phyloP scores from a whole-genome alignment of 108 stramenopile species.

The Schizochytrium sp. region DNA sequence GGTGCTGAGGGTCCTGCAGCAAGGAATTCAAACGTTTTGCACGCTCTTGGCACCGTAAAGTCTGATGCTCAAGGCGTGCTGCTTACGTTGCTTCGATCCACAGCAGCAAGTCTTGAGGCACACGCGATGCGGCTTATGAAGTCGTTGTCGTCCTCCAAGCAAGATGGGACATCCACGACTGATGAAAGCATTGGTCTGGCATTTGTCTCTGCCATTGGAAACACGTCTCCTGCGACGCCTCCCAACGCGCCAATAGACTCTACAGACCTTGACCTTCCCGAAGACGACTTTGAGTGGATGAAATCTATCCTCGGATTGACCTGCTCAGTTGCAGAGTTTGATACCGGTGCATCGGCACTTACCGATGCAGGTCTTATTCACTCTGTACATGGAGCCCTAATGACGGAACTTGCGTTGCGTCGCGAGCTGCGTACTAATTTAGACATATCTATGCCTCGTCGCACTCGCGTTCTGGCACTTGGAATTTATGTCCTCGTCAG shows the following conservation, averaged over 20 bases:
- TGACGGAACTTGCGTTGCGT: neutral
- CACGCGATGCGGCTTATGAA: neutral
- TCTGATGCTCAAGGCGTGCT: constrained; percentile 33
- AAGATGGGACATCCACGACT: neutral
- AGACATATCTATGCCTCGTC: neutral
- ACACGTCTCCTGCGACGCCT: neutral
- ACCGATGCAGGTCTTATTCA: constrained; percentile 43
- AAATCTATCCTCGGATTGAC: neutral
- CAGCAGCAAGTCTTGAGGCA: constrained; percentile 14
- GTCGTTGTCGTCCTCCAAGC: neutral
- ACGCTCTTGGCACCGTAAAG: neutral
- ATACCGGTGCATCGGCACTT: constrained; percentile 6
- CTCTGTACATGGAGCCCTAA: constrained; percentile 2
- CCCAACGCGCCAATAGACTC: neutral
- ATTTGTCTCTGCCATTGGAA: constrained; percentile 18
- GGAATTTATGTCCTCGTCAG: constrained; percentile 26
- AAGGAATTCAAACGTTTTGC: constrained; percentile 32
- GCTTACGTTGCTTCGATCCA: constrained; percentile 18
- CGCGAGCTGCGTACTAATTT: neutral
- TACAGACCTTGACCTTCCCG: neutral
- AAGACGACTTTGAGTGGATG: constrained; percentile 35
- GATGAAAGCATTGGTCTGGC: constrained; percentile 14
- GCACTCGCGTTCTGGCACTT: neutral
- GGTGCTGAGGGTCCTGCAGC: neutral
- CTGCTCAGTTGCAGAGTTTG: neutral